Conservation (phyloP, 1,284 basidiomycete species). For the Hortiboletus rubellus region DNA sequence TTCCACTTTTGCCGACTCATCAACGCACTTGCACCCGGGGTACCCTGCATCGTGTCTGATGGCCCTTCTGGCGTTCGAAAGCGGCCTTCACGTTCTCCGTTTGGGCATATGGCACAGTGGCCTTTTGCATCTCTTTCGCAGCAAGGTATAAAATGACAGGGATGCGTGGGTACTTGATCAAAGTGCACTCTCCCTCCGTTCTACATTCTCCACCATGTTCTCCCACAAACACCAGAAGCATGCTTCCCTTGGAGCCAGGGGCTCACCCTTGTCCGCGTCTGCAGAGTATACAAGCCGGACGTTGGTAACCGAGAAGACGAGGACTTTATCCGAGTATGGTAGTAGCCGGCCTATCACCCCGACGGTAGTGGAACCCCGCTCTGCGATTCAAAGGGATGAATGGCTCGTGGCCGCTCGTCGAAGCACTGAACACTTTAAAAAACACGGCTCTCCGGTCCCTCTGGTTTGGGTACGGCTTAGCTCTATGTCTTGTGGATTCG, state of each 20-base stretch:
- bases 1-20: conserved; percentile 15
- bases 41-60: conserved; percentile 23
- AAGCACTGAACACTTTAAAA: conserved; percentile 32
- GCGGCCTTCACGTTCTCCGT: not conserved
- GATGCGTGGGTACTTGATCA: not conserved
- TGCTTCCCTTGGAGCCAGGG: not conserved
- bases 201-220: conserved; percentile 19
- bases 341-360: conserved; percentile 22
- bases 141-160: conserved; percentile 21
- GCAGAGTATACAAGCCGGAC: conserved; percentile 7
- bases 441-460: conserved; percentile 31
- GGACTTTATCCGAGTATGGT: conserved; percentile 23
- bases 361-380: conserved; percentile 10
- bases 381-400: conserved; percentile 26
- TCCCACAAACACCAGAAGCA: conserved; percentile 8
- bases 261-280: conserved; percentile 14
- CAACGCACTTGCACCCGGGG: not conserved
- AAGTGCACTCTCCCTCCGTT: not conserved
- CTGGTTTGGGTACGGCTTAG: conserved; percentile 29
- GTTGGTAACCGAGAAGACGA: conserved; percentile 15
- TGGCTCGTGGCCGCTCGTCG: conserved; percentile 32
- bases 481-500: not conserved
- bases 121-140: not conserved
- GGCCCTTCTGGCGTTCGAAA: not conserved
- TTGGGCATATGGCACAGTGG: not conserved